Evolutionary conservation across 345 rosid species (phyloP).

Genomic region (Brassica juncea): DNA sequence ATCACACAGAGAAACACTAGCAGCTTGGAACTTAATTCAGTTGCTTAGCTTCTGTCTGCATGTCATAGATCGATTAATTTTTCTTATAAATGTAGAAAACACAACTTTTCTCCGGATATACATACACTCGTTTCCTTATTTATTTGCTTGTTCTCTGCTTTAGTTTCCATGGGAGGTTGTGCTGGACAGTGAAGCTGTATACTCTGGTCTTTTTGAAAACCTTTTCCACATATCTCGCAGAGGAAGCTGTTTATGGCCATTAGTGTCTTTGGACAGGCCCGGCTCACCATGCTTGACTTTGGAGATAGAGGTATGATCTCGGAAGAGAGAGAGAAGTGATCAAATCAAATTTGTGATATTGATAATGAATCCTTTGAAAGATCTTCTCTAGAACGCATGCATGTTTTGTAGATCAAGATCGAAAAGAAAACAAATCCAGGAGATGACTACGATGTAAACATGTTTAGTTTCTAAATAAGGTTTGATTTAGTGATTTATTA

Average conservation of each 20-base stretch:
- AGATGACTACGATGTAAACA: neutral
- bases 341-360: neutral
- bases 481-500: constrained; percentile 15
- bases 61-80: too few relatives aligned
- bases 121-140: constrained; percentile 76
- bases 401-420: constrained; percentile 19
- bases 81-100: constrained; percentile 20
- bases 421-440: constrained; percentile 7
- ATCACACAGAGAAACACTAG: constrained; percentile 40
- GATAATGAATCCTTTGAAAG: neutral
- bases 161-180: constrained; percentile 97
- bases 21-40: too few relatives aligned
- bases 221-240: constrained; percentile 92
- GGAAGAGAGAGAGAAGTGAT: too few relatives aligned
- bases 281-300: too few relatives aligned
- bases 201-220: constrained; percentile 94
- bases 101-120: constrained; percentile 87
- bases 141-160: constrained; percentile 90
- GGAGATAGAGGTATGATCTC: constrained; percentile 83
- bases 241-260: constrained; percentile 94
- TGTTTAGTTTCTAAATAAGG: neutral
- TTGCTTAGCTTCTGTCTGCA: too few relatives aligned
- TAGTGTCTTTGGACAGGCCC: constrained; percentile 90
- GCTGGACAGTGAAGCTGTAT: constrained; percentile 92
- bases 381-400: constrained; percentile 10